These are phyloP conservation scores for Aspergillus transmontanensis DNA, from an alignment of 2,329 filamentous ascomycete genomes.

Conservation along the genomic window DNA sequence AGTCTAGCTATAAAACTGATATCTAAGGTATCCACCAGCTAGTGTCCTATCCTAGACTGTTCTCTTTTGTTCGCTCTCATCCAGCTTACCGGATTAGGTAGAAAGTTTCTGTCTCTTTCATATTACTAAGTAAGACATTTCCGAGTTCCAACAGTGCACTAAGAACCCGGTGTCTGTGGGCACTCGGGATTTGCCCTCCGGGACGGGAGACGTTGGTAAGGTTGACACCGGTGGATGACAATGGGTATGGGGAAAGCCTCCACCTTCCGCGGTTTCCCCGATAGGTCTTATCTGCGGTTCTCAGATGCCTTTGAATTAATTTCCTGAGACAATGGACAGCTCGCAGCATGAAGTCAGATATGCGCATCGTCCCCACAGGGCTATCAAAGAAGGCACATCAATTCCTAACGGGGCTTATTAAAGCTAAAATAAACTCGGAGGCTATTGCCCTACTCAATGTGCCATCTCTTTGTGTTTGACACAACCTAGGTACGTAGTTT, in stretches of 20 bases:
- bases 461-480: neutral
- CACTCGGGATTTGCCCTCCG: neutral
- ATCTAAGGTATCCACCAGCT: neutral
- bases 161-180: neutral
- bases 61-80: neutral
- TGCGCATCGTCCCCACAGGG: neutral
- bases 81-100: neutral
- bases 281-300: neutral
- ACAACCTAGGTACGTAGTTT: neutral
- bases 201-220: neutral
- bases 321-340: neutral
- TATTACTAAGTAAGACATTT: neutral
- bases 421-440: neutral
- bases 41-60: neutral
- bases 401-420: neutral
- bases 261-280: neutral
- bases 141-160: neutral
- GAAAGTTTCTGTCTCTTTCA: neutral
- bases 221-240: neutral
- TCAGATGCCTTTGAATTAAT: neutral
- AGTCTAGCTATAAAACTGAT: neutral
- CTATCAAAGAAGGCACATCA: neutral
- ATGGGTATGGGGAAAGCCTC: neutral
- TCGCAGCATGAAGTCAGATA: neutral
- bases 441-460: neutral